These are phyloP conservation scores for Rosa lucieae DNA, from an alignment of 306 rosid species.

Conservation along the genomic window DNA sequence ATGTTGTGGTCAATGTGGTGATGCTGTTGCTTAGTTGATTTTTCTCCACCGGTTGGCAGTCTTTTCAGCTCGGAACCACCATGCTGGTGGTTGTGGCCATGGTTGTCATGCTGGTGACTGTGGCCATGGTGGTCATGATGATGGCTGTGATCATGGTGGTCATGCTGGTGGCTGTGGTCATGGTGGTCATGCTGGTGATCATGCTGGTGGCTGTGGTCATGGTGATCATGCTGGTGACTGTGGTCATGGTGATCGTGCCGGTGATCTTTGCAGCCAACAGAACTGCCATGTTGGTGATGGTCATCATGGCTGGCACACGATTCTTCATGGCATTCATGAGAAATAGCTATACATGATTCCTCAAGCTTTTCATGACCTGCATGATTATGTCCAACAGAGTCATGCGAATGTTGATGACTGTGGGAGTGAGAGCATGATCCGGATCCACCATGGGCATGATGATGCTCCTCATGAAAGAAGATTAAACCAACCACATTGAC, in stretches of 20 bases:
- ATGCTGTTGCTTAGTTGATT: conserved; percentile 46
- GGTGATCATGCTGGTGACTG: conserved; percentile 20
- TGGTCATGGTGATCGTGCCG: conserved; percentile 26
- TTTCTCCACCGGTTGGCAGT: conserved; percentile 18
- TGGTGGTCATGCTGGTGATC: conserved; percentile 23
- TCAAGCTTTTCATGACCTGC: conserved; percentile 30
- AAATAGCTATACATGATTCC: conserved; percentile 35
- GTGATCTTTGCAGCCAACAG: conserved; percentile 25
- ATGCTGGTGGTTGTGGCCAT: conserved; percentile 20
- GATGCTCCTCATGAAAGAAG: conserved; percentile 97
- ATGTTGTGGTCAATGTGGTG: conserved; percentile 95
- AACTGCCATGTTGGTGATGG: conserved; percentile 36
- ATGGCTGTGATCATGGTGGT: conserved; percentile 19
- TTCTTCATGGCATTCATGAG: conserved; percentile 36
- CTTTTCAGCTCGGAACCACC: conserved; percentile 26
- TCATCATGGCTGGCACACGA: conserved; percentile 34
- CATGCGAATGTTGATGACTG: conserved; percentile 36
- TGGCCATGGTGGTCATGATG: conserved; percentile 21
- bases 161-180: conserved; percentile 22
- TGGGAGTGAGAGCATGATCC: conserved; percentile 46
- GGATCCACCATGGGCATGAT: conserved; percentile 86
- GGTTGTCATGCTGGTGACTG: conserved; percentile 27
- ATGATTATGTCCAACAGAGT: conserved; percentile 35
- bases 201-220: conserved; percentile 16
- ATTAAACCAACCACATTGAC: conserved; percentile 83